Percentiles rank a stretch among this genome's conserved stretches.
Conservation (phyloP, 371 early-diverging fungal species). For the Cokeromyces recurvatus region DNA sequence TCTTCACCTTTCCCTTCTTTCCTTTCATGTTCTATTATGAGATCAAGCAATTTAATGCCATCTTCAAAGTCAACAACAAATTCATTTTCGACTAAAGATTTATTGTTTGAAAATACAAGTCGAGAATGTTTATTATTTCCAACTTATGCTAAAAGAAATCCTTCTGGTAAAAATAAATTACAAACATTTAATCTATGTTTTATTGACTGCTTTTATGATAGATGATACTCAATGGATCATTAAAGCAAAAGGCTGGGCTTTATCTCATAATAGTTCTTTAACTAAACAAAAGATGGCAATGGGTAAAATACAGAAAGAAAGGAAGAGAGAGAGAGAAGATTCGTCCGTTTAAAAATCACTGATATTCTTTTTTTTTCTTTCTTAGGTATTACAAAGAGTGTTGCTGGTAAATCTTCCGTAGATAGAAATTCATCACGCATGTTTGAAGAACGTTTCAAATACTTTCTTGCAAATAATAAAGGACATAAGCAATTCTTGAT, state of each 20-base stretch:
- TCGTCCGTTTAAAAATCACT: too few species aligned
- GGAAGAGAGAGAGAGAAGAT: neutral
- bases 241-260: constrained; percentile 36
- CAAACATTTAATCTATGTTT: neutral
- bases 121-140: constrained; percentile 21
- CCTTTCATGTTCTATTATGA: too few species aligned
- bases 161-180: constrained; percentile 4
- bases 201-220: neutral
- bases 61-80: too few species aligned
- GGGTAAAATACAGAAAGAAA: constrained; percentile 17
- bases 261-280: constrained; percentile 28
- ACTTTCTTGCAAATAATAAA: constrained; percentile 38
- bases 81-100: too few species aligned
- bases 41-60: too few species aligned
- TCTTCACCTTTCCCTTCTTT: too few species aligned
- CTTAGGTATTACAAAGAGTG: constrained; percentile 35
- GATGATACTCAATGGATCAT: constrained; percentile 30
- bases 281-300: constrained; percentile 29
- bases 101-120: neutral
- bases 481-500: constrained; percentile 28
- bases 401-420: constrained; percentile 25
- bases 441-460: constrained; percentile 42
- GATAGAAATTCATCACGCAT: constrained; percentile 19
- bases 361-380: too few species aligned
- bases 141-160: constrained; percentile 21